phyloP scores from a whole-genome alignment of 2,329 filamentous ascomycete species.

The Hysterium pulicare region DNA sequence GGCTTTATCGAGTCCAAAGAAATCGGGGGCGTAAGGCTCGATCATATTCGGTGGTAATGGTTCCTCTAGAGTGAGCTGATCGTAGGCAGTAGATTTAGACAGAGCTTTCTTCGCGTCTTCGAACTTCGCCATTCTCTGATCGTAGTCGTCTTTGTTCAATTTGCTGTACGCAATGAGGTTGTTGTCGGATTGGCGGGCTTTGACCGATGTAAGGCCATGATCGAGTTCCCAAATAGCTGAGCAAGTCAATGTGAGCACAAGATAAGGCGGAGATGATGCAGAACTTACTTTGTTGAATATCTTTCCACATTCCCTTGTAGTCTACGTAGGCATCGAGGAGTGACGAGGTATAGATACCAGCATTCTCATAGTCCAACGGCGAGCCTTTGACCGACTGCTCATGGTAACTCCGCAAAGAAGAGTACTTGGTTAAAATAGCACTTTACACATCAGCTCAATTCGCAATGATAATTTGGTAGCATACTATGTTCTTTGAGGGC shows the following conservation, averaged over 20 bases:
- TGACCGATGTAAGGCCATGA: not conserved
- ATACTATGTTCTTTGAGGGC: constrained; percentile 17
- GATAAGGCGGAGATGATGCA: no score
- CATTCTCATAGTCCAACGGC: constrained; percentile 19
- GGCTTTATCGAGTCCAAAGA: not conserved
- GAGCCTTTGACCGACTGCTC: not conserved
- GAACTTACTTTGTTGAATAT: no score
- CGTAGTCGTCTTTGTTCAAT: not conserved
- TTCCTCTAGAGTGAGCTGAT: not conserved
- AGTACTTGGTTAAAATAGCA: constrained; percentile 25
- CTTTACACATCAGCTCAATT: no score
- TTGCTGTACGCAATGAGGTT: not conserved
- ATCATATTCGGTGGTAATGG: not conserved
- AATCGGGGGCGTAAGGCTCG: not conserved
- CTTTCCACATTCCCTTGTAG: not conserved
- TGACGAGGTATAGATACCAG: not conserved
- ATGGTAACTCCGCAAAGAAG: constrained; percentile 17
- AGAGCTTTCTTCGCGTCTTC: not conserved
- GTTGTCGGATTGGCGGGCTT: not conserved
- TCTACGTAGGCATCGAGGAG: not conserved
- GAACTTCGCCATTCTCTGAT: not conserved
- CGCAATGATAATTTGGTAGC: no score
- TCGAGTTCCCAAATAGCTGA: not conserved
- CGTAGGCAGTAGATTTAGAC: not conserved
- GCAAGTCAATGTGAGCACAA: no score